Conservation (phyloP, 176 grass and related monocot species). For the Tillandsia leiboldiana region DNA sequence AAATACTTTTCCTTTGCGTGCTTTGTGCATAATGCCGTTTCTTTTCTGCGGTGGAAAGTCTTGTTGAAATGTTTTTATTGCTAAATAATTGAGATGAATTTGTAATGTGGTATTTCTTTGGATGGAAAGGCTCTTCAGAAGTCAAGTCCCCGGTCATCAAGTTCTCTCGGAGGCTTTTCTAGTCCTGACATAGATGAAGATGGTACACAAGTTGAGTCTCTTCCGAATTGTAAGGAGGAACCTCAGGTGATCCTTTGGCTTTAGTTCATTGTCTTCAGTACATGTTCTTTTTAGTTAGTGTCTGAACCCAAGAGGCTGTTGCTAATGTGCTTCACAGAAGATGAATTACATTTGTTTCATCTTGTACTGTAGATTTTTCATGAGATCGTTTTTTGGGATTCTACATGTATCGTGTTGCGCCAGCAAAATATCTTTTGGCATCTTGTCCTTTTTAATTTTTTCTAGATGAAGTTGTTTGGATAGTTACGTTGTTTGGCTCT, state of each 20-base stretch:
- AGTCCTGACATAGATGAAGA: conserved; percentile 60
- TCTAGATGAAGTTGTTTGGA: background rate
- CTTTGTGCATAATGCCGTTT: background rate
- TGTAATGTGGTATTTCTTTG: conserved; percentile 21
- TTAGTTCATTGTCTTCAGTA: background rate
- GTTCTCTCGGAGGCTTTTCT: conserved; percentile 56
- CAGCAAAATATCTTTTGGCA: too few species aligned
- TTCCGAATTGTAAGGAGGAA: conserved; percentile 25
- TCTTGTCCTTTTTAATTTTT: background rate
- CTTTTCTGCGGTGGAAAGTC: background rate
- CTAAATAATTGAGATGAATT: conserved; percentile 20
- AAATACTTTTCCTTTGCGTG: background rate
- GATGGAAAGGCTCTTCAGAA: conserved; percentile 43
- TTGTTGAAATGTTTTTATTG: background rate
- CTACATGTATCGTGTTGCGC: too few species aligned
- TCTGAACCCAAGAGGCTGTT: background rate
- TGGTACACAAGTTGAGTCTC: conserved; percentile 15
- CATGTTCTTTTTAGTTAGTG: background rate
- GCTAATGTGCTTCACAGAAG: background rate
- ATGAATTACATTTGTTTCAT: too few species aligned
- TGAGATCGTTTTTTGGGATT: too few species aligned
- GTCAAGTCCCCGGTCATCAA: conserved; percentile 40
- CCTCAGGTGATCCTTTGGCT: conserved; percentile 30
- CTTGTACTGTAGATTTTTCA: too few species aligned
- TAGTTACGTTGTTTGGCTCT: background rate